A percentile compares a stretch with the other conserved stretches of the same genome.
Conservation (phyloP, 371 early-diverging fungal genomes). For the Quaeritorhiza haematococci region DNA sequence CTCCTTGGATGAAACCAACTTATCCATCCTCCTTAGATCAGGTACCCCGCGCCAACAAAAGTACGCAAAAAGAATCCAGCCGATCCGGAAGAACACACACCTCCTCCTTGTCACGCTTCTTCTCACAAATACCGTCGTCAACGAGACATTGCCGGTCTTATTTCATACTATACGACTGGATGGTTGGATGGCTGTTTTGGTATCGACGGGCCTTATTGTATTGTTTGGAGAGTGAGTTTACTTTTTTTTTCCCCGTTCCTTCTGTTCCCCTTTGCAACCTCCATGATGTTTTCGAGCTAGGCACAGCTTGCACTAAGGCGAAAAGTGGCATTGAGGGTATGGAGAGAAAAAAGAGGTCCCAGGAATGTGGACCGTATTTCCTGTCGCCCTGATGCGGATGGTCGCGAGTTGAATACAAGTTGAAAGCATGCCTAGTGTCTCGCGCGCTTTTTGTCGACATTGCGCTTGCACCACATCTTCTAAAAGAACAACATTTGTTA, state of each 20-base stretch:
- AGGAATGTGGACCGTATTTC: too few species aligned
- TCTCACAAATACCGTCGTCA: constrained; percentile 84
- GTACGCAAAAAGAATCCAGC: constrained; percentile 65
- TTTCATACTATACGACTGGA: constrained; percentile 52
- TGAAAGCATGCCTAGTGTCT: too few species aligned
- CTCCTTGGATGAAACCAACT: constrained; percentile 57
- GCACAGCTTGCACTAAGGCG: too few species aligned
- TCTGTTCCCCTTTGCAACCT: not conserved
- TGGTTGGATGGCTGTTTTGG: constrained; percentile 77
- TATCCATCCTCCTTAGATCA: constrained; percentile 43
- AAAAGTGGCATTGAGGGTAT: too few species aligned
- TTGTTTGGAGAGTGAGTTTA: constrained; percentile 83
- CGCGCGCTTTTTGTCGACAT: too few species aligned
- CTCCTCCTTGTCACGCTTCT: constrained; percentile 85
- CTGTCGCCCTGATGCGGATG: too few species aligned
- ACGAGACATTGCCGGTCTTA: constrained; percentile 91
- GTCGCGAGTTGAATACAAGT: too few species aligned
- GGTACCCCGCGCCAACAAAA: constrained; percentile 58
- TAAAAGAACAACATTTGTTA: not conserved
- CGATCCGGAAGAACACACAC: constrained; percentile 68
- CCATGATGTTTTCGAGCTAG: too few species aligned
- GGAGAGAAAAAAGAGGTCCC: too few species aligned
- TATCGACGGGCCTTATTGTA: constrained; percentile 82
- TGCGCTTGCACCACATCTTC: not conserved
- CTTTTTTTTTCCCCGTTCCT: not conserved